Conservation (phyloP, 495 filamentous ascomycete genomes). For the Neurospora sp. region DNA sequence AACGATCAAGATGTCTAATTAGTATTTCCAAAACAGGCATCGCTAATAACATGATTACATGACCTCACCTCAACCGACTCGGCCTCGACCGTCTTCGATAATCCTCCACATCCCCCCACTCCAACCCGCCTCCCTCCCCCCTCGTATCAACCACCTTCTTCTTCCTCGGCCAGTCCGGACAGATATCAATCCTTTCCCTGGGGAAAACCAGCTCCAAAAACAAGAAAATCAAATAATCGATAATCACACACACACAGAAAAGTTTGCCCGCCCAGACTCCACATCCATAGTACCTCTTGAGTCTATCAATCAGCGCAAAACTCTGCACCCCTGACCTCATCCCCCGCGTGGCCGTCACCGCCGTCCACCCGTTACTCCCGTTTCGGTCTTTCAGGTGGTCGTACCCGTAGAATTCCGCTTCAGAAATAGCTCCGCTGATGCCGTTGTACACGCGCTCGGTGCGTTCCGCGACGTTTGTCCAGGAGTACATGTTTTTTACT, state of each 20-base stretch:
- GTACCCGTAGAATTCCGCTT: conserved; percentile 79
- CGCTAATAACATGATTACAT: not conserved
- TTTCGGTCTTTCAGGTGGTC: conserved; percentile 20
- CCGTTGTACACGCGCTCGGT: conserved; percentile 93
- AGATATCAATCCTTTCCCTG: conserved; percentile 73
- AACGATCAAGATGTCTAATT: not conserved
- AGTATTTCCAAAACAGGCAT: not conserved
- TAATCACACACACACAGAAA: conserved; percentile 87
- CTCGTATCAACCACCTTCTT: conserved; percentile 9
- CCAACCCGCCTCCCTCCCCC: conserved; percentile 1
- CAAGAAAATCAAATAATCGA: conserved; percentile 84
- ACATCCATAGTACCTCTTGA: conserved; percentile 97
- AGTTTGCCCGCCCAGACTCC: conserved; percentile 99
- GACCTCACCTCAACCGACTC: not conserved
- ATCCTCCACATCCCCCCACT: not conserved
- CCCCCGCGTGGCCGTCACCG: conserved; percentile 62
- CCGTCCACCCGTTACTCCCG: conserved; percentile 23
- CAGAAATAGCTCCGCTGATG: conserved; percentile 71
- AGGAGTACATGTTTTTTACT: conserved; percentile 96
- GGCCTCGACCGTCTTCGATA: not conserved
- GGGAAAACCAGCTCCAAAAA: conserved; percentile 83
- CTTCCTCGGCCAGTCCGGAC: conserved; percentile 85
- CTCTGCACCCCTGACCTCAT: conserved; percentile 56
- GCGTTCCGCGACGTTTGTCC: conserved; percentile 86
- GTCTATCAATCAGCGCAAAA: conserved; percentile 83